Conservation (phyloP, 1,284 basidiomycete species). For the Fomes fomentarius region DNA sequence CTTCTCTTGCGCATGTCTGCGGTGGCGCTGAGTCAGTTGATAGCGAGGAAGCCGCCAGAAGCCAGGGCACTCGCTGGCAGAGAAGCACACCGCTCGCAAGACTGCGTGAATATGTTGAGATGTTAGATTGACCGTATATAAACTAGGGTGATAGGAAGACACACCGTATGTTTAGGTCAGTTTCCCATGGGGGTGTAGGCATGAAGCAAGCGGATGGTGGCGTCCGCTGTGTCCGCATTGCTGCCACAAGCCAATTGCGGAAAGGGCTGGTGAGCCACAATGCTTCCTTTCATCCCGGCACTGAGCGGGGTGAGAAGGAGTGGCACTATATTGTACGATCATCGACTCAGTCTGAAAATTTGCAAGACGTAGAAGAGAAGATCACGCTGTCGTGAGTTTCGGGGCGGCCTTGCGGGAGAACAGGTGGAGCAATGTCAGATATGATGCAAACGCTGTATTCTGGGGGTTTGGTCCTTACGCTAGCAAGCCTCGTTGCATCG, state of each 20-base stretch:
- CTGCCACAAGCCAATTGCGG: background rate
- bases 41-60: conserved; percentile 2
- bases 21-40: conserved; percentile 5
- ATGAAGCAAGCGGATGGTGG: conserved; percentile 6
- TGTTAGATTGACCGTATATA: conserved; percentile 9
- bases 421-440: conserved; percentile 14
- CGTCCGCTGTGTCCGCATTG: conserved; percentile 2
- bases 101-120: conserved; percentile 1
- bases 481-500: conserved; percentile 14
- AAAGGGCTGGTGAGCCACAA: background rate
- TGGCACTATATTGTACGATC: background rate
- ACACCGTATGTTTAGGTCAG: background rate
- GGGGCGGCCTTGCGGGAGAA: conserved; percentile 11
- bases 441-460: conserved; percentile 10
- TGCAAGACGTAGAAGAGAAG: background rate
- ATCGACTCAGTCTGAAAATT: conserved; percentile 5
- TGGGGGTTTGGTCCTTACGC: conserved; percentile 11
- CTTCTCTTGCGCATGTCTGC: background rate
- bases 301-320: background rate
- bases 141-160: background rate
- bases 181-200: conserved; percentile 11
- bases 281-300: conserved; percentile 1
- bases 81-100: background rate
- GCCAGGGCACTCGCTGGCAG: background rate
- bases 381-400: background rate